phyloP scores from a whole-genome alignment of 2,329 filamentous ascomycete species.

The Penicillium sp. region DNA sequence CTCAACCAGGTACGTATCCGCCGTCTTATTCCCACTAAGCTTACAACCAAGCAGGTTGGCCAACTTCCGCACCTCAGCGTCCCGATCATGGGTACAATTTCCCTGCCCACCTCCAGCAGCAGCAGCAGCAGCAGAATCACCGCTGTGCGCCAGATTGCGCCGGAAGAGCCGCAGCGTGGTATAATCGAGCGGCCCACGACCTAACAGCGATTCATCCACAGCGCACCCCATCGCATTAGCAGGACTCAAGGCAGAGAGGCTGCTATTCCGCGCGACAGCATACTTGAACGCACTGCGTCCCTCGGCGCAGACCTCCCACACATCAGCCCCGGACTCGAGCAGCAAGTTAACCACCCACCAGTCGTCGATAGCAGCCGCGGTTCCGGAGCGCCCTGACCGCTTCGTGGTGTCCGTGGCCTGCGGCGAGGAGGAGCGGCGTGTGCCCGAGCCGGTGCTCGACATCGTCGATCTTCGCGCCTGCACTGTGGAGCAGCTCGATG shows the following conservation, averaged over 20 bases:
- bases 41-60: not conserved
- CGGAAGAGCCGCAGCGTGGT: not conserved
- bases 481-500: not conserved
- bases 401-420: not conserved
- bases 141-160: too few relatives aligned
- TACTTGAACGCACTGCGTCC: not conserved
- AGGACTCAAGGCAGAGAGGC: not conserved
- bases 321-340: not conserved
- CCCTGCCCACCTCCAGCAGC: too few relatives aligned
- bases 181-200: not conserved
- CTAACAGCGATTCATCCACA: not conserved
- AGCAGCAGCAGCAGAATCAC: too few relatives aligned
- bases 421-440: not conserved
- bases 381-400: not conserved
- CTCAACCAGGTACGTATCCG: not conserved
- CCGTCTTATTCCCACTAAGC: not conserved
- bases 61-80: not conserved
- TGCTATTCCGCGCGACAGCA: not conserved
- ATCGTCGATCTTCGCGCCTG: not conserved
- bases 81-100: not conserved
- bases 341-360: not conserved
- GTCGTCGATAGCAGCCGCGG: not conserved
- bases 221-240: not conserved
- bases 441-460: not conserved
- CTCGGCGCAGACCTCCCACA: not conserved